Base-by-base conservation (phyloP, 441 rosid genomes). In the Erysimum cheiri region DNA sequence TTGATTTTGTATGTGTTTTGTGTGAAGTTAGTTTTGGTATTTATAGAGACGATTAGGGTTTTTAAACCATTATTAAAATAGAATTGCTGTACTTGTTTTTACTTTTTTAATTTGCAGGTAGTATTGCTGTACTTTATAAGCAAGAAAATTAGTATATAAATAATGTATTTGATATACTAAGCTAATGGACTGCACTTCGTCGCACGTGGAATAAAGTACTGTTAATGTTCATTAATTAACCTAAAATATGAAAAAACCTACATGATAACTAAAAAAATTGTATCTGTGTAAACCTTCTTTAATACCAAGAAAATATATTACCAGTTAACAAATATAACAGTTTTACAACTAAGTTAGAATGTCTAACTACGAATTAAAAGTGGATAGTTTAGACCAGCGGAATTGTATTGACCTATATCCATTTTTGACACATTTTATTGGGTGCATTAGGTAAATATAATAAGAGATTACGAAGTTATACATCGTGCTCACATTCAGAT, bases 41-140 rank as follows among this genome's bases (percentile, higher is more conserved):
- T 67, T 74, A 63, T 54, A 61, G 70, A 46, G 22, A 37, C 1
- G 8, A 55, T 36, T 61, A 74, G 70, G 73, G 78, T 54, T 72
- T 12, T 11, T 0, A 17, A 49, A 14, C 33, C 39, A 29, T 29
- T 44, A 19, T 12, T 35, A 8, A 55, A 55, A 33, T 15, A 8
- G 9, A 43, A 22, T 36, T 29, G 8, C 4, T 24, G 55, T 49
- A 49, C 14, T 8, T 22, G 24, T 22, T 22, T 22, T 22, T 22
- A 22, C 24, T 22, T 22, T 22, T 22, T 22, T 22, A n/a, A n/a
- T n/a, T n/a, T n/a, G 24, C 24, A 22, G 24, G 24, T 22, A 22
- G 24, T 22, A 22, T 48, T n/a, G 35, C 6, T 57, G 70, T 56
- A 64, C 43, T 72, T 46, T 53, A 3, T 49, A 41, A 57, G 60